A percentile compares a stretch with the other conserved stretches of the same genome.
Evolutionary conservation across 2,329 filamentous ascomycete genomes (phyloP).

Genomic region (Venturia effusa): DNA sequence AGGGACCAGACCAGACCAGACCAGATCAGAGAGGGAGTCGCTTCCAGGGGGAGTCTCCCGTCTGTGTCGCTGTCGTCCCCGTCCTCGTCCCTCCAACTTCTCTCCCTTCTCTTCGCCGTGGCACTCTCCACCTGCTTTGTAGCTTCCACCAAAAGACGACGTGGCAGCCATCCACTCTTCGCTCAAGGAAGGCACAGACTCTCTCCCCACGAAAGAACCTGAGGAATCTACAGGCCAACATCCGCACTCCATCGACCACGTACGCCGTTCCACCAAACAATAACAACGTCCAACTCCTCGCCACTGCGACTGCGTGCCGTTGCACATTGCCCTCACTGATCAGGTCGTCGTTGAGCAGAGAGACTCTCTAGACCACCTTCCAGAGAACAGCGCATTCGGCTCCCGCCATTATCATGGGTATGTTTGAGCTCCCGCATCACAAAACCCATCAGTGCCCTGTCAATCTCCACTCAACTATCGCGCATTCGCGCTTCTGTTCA

Average conservation of each 20-base stretch:
- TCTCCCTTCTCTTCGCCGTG: not conserved
- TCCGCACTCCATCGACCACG: not conserved
- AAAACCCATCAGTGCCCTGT: not conserved
- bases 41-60: too few species aligned
- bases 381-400: not conserved
- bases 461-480: not conserved
- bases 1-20: too few species aligned
- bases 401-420: slow-evolving; percentile 8
- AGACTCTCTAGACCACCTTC: not conserved
- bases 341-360: not conserved
- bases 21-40: too few species aligned
- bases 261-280: not conserved
- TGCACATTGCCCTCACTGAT: not conserved
- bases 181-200: too few species aligned
- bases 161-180: not conserved
- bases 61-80: too few species aligned
- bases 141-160: not conserved
- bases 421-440: not conserved
- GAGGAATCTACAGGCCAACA: not conserved
- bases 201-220: too few species aligned
- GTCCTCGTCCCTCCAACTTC: not conserved
- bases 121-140: not conserved
- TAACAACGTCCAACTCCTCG: not conserved
- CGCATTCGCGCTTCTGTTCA: not conserved
- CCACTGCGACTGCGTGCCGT: not conserved